Conservation (phyloP, 306 rosid species). For the Sesbania bispinosa region DNA sequence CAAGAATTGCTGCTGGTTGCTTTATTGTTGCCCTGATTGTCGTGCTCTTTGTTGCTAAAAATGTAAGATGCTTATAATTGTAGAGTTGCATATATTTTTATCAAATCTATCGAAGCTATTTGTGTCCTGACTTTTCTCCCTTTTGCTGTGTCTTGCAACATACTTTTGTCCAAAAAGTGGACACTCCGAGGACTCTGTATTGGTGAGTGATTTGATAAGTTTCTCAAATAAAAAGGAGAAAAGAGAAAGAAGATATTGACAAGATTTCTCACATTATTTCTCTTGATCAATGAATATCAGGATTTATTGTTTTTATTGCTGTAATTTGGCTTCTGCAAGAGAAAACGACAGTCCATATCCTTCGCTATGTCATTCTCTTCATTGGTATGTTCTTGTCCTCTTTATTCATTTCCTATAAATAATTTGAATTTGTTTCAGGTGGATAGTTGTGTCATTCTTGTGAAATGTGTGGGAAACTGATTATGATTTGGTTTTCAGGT, state of each 20-base stretch:
- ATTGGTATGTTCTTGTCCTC: conserved; percentile 55
- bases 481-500: conserved; percentile 58
- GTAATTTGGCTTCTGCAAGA: conserved; percentile 88
- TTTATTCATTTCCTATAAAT: conserved; percentile 18
- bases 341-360: conserved; percentile 67
- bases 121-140: conserved; percentile 22
- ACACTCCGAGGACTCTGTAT: conserved; percentile 94
- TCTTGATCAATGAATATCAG: conserved; percentile 46
- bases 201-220: conserved; percentile 50
- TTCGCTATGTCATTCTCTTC: conserved; percentile 88
- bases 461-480: conserved; percentile 20
- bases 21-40: conserved; percentile 65
- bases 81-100: neutral
- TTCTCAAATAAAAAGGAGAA: neutral
- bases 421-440: conserved; percentile 19
- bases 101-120: neutral
- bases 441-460: neutral
- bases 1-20: conserved; percentile 95
- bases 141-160: conserved; percentile 18
- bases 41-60: conserved; percentile 87
- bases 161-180: conserved; percentile 54
- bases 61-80: conserved; percentile 52
- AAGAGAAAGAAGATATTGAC: conserved; percentile 1
- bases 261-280: conserved; percentile 18
- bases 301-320: conserved; percentile 79